These are phyloP conservation scores for Falciphora oryzae DNA, from an alignment of 2,329 filamentous ascomycete species.

Conservation along the genomic window DNA sequence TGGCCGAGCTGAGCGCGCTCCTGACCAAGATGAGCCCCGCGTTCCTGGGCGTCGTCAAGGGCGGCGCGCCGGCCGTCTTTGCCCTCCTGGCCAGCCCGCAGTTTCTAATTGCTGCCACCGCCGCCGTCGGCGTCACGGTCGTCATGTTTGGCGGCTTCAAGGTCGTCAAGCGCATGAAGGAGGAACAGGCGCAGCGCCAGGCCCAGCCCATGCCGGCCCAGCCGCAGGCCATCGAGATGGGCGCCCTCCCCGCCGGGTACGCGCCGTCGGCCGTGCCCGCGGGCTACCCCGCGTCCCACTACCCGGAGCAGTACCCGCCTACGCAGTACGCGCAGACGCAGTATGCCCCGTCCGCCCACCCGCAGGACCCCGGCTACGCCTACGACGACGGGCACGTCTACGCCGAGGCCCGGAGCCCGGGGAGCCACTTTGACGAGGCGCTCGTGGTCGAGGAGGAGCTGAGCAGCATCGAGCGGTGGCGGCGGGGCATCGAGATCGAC, in stretches of 20 bases:
- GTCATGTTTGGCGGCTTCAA: conserved; percentile 96
- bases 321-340: background rate
- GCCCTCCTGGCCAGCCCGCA: conserved; percentile 83
- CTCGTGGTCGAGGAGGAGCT: conserved; percentile 53
- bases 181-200: conserved; percentile 27
- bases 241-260: background rate
- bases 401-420: background rate
- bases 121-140: conserved; percentile 87
- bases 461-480: conserved; percentile 53
- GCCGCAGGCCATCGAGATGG: conserved; percentile 10
- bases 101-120: conserved; percentile 86
- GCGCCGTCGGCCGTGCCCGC: background rate
- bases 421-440: conserved; percentile 42
- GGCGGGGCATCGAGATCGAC: conserved; percentile 47
- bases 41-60: conserved; percentile 70
- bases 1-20: conserved; percentile 84
- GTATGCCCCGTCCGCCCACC: background rate
- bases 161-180: conserved; percentile 80
- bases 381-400: conserved; percentile 8
- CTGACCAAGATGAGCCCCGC: conserved; percentile 79
- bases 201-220: conserved; percentile 22
- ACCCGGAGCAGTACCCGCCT: background rate
- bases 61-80: conserved; percentile 78
- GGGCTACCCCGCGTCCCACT: background rate
- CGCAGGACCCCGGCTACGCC: conserved; percentile 6